phyloP scores from a whole-genome alignment of 768 basidiomycete species.

The Agrocybe chaxingu region DNA sequence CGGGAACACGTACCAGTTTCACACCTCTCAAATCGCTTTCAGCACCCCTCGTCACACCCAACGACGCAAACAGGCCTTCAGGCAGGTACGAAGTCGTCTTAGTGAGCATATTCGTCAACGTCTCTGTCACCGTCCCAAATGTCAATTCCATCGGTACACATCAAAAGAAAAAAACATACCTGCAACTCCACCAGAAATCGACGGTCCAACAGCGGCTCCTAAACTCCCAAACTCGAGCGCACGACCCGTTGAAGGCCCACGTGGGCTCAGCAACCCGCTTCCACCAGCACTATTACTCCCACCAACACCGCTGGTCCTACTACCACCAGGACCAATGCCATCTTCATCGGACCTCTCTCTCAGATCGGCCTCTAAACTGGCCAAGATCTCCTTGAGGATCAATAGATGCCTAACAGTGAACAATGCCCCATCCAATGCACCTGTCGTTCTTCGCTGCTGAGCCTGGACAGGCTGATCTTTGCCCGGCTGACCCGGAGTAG shows the following conservation, averaged over 20 bases:
- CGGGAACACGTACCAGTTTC: conserved; percentile 53
- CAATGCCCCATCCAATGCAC: conserved; percentile 63
- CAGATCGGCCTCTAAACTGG: conserved; percentile 59
- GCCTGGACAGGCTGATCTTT: no score
- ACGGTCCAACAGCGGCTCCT: conserved; percentile 1
- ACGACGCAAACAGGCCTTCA: conserved; percentile 65
- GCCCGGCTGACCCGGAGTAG: no score
- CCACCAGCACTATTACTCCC: no score
- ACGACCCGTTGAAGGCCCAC: not conserved
- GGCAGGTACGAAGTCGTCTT: conserved; percentile 61
- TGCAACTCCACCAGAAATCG: conserved; percentile 44
- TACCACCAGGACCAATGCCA: not conserved
- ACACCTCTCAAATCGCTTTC: conserved; percentile 64
- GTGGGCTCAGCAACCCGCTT: no score
- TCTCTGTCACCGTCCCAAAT: conserved; percentile 33
- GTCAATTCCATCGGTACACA: not conserved
- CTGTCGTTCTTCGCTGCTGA: not conserved
- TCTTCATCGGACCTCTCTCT: conserved; percentile 43
- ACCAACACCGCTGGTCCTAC: not conserved
- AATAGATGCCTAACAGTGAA: conserved; percentile 91
- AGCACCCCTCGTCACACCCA: conserved; percentile 59
- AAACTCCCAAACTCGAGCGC: conserved; percentile 9
- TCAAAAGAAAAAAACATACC: conserved; percentile 33
- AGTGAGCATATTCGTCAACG: conserved; percentile 57
- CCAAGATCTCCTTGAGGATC: conserved; percentile 78